Conservation (phyloP, 2,329 filamentous ascomycete genomes). For the Trichothecium sympodiale region DNA sequence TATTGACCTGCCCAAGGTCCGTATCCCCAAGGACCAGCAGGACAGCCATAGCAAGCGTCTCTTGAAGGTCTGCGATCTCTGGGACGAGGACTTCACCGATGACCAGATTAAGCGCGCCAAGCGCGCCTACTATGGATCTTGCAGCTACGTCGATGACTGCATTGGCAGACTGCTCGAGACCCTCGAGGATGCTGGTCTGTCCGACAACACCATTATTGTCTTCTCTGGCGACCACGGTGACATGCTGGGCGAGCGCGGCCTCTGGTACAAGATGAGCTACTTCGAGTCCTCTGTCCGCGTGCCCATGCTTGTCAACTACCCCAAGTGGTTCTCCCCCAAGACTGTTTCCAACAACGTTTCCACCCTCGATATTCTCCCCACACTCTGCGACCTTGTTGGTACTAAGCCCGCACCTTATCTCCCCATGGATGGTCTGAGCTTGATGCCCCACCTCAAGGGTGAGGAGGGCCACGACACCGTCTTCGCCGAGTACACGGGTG, state of each 20-base stretch:
- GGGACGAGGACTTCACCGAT: conserved; percentile 71
- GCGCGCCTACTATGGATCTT: conserved; percentile 84
- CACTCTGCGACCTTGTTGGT: conserved; percentile 73
- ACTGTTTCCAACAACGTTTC: conserved; percentile 77
- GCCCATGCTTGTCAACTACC: conserved; percentile 75
- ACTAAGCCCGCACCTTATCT: conserved; percentile 56
- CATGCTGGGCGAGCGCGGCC: conserved; percentile 83
- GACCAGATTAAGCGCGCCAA: conserved; percentile 79
- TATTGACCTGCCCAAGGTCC: conserved; percentile 69
- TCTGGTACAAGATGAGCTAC: conserved; percentile 99
- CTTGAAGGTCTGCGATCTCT: conserved; percentile 76
- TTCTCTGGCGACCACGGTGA: conserved; percentile 93
- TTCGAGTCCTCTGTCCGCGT: conserved; percentile 87
- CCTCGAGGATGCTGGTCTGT: conserved; percentile 67
- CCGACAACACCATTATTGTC: conserved; percentile 79
- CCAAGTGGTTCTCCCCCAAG: conserved; percentile 62
- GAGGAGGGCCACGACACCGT: conserved; percentile 74
- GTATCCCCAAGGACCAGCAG: conserved; percentile 68
- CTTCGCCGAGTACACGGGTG: conserved; percentile 91
- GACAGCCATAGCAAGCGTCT: conserved; percentile 82
- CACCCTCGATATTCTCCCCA: conserved; percentile 82
- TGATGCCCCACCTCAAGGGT: conserved; percentile 65
- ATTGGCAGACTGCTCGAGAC: conserved; percentile 72
- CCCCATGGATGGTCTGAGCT: conserved; percentile 76
- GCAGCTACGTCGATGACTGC: conserved; percentile 89